Conservation (phyloP, 2,329 filamentous ascomycete species). For the Diaporthe eres region DNA sequence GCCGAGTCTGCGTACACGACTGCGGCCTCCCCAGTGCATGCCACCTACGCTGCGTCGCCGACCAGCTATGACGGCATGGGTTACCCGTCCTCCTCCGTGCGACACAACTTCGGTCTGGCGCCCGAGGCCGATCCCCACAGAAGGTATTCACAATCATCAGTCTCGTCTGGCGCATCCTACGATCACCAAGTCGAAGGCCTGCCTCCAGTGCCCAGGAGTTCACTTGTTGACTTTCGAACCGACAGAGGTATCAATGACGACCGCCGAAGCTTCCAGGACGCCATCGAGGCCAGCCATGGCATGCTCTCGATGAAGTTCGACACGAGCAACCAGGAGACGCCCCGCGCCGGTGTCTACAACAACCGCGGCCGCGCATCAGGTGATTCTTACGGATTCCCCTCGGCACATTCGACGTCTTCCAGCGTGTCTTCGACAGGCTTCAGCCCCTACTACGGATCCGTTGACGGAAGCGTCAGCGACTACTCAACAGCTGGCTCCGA, state of each 20-base stretch:
- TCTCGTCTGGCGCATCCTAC: conserved; percentile 67
- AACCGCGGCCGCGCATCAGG: conserved; percentile 77
- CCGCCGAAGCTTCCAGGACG: conserved; percentile 84
- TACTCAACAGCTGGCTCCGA: conserved; percentile 93
- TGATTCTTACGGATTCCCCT: conserved; percentile 93
- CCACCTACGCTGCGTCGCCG: conserved; percentile 76
- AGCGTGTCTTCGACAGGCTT: conserved; percentile 91
- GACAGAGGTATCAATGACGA: conserved; percentile 57
- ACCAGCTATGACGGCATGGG: conserved; percentile 83
- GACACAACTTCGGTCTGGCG: conserved; percentile 70
- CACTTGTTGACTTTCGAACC: conserved; percentile 73
- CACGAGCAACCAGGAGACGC: conserved; percentile 81
- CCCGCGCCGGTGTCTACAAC: conserved; percentile 85
- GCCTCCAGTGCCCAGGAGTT: conserved; percentile 66
- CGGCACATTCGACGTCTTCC: conserved; percentile 86
- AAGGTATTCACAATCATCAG: conserved; percentile 89
- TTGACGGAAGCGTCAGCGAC: conserved; percentile 84
- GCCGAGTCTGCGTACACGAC: conserved; percentile 78
- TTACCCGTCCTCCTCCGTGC: conserved; percentile 77
- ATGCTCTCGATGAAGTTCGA: conserved; percentile 85
- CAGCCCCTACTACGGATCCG: conserved; percentile 87
- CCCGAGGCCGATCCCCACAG: conserved; percentile 69
- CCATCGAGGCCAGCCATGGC: conserved; percentile 91
- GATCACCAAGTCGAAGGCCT: conserved; percentile 52
- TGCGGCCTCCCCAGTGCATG: conserved; percentile 75